Percentiles rank a stretch among this genome's conserved stretches.
Evolutionary conservation across 768 basidiomycete species (phyloP).

Genomic region (Leucosporidium creatinivorum): DNA sequence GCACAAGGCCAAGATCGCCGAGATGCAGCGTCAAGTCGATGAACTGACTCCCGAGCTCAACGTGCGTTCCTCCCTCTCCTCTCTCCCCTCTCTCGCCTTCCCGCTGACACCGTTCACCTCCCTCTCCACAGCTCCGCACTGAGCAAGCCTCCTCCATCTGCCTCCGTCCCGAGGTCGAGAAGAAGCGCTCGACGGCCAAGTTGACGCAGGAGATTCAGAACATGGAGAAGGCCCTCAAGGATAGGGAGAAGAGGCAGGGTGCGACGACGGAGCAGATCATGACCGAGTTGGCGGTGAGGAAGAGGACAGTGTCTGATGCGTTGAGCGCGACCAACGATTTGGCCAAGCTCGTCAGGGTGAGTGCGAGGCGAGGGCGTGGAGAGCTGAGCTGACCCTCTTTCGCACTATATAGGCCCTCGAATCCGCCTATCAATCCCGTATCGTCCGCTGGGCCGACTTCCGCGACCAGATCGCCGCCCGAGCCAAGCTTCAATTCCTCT

Average conservation of each 20-base stretch:
- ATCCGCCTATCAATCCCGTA: constrained; percentile 58
- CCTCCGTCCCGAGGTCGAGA: constrained; percentile 45
- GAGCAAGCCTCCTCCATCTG: constrained; percentile 59
- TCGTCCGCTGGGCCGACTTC: constrained; percentile 76
- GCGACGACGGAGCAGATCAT: constrained; percentile 71
- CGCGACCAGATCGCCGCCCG: constrained; percentile 79
- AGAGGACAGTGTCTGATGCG: constrained; percentile 54
- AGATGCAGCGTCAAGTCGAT: constrained; percentile 48
- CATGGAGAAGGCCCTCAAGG: constrained; percentile 57
- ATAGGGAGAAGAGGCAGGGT: constrained; percentile 66
- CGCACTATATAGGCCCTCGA: constrained; percentile 53
- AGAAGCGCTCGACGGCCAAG: neutral
- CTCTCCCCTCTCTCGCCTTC: constrained; percentile 2
- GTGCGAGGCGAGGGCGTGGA: neutral
- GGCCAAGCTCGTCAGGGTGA: constrained; percentile 31
- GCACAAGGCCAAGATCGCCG: constrained; percentile 42
- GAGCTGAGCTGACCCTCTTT: too few species aligned
- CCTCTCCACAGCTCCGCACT: constrained; percentile 54
- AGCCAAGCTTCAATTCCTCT: constrained; percentile 61
- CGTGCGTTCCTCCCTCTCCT: constrained; percentile 41
- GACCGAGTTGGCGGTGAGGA: constrained; percentile 59
- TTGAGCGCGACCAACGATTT: constrained; percentile 50
- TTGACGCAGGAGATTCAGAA: constrained; percentile 59
- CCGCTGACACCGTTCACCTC: neutral
- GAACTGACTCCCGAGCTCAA: constrained; percentile 58